Percentiles rank a stretch among this genome's conserved stretches.
Conservation (phyloP, 495 filamentous ascomycete genomes). For the Bathelium albidoporum region DNA sequence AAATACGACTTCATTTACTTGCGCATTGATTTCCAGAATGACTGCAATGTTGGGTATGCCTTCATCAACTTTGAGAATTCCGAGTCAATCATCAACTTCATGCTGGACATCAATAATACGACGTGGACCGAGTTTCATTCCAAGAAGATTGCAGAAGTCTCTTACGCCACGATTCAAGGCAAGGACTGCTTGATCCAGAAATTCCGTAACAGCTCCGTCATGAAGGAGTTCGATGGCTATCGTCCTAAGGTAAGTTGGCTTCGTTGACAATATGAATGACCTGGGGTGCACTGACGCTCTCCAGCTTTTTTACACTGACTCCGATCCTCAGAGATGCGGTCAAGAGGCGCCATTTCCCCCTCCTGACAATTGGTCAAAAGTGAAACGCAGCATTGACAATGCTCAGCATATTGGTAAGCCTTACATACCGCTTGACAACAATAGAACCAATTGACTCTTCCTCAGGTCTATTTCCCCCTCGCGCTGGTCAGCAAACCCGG, state of each 20-base stretch:
- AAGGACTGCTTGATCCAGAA: slow-evolving; percentile 83
- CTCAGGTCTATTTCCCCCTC: slow-evolving; percentile 50
- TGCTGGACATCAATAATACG: slow-evolving; percentile 20
- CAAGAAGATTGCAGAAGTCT: slow-evolving; percentile 59
- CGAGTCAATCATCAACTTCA: slow-evolving; percentile 30
- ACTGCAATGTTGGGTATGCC: slow-evolving; percentile 80
- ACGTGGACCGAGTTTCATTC: slow-evolving; percentile 46
- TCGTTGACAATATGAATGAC: neutral
- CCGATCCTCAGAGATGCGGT: slow-evolving; percentile 30
- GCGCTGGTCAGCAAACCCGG: slow-evolving; percentile 59
- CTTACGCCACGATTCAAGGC: slow-evolving; percentile 92
- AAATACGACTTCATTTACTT: slow-evolving; percentile 93
- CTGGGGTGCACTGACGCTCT: slow-evolving; percentile 9
- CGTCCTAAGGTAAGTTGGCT: slow-evolving; percentile 61
- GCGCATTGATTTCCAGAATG: slow-evolving; percentile 52
- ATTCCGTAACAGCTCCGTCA: slow-evolving; percentile 92
- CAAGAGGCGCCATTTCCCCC: slow-evolving; percentile 62
- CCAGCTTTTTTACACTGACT: slow-evolving; percentile 41
- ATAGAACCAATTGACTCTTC: neutral
- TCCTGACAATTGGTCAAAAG: slow-evolving; percentile 74
- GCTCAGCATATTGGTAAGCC: slow-evolving; percentile 68
- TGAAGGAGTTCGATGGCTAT: slow-evolving; percentile 70
- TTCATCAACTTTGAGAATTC: slow-evolving; percentile 92
- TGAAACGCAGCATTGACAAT: slow-evolving; percentile 74
- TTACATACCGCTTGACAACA: slow-evolving; percentile 1